These are phyloP conservation scores for Fusarium oligoseptatum DNA, from an alignment of 2,329 filamentous ascomycete species.

Conservation along the genomic window DNA sequence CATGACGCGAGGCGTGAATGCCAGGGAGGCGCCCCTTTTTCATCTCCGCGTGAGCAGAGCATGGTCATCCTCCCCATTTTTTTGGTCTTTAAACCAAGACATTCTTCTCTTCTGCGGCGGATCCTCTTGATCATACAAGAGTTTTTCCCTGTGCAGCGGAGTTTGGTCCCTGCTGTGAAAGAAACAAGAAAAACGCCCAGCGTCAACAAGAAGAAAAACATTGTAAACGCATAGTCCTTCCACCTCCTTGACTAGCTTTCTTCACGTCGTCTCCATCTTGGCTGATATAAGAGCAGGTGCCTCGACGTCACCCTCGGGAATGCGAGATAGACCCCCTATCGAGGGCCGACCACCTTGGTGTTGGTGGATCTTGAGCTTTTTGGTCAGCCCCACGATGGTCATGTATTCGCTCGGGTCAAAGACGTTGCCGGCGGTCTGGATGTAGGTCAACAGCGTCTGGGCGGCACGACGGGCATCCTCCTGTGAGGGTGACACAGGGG, in stretches of 20 bases:
- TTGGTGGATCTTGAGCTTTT: conserved; percentile 82
- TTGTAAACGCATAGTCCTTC: conserved; percentile 8
- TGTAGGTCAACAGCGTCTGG: conserved; percentile 84
- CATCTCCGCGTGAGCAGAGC: conserved; percentile 24
- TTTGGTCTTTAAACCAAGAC: conserved; percentile 11
- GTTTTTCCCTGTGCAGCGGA: neutral
- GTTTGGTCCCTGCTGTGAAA: conserved; percentile 4
- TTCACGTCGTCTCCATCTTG: conserved; percentile 50
- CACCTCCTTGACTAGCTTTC: neutral
- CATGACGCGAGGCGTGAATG: conserved; percentile 9
- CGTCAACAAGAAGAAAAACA: conserved; percentile 17
- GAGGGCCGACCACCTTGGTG: conserved; percentile 50
- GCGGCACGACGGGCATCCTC: conserved; percentile 88
- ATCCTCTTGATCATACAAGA: neutral
- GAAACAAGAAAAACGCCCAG: conserved; percentile 32
- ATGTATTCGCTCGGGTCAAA: conserved; percentile 84
- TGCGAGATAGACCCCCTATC: conserved; percentile 66
- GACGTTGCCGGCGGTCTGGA: conserved; percentile 76
- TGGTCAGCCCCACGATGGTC: conserved; percentile 83
- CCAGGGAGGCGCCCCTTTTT: neutral
- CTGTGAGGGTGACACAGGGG: conserved; percentile 78
- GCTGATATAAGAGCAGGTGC: conserved; percentile 50
- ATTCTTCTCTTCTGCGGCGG: conserved; percentile 3
- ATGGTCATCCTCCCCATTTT: neutral
- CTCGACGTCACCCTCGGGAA: conserved; percentile 70